These are phyloP conservation scores for Ophiocordyceps australis DNA, from an alignment of 2,329 filamentous ascomycete species.

Conservation along the genomic window DNA sequence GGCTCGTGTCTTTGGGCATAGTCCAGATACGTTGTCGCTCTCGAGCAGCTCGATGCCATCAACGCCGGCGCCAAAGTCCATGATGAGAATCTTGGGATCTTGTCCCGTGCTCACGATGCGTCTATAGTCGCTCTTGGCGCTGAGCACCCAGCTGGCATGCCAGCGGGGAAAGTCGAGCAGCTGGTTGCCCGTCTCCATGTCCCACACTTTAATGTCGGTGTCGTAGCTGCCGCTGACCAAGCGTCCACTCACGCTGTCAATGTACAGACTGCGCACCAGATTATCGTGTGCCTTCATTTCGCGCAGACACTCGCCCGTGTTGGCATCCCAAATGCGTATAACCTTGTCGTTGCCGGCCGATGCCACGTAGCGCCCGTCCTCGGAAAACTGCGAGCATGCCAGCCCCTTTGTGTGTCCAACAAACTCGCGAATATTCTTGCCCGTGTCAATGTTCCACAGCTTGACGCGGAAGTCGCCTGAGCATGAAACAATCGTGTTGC, in stretches of 20 bases:
- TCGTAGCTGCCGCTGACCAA: constrained; percentile 91
- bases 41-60: constrained; percentile 40
- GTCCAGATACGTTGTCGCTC: constrained; percentile 16
- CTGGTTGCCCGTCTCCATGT: constrained; percentile 62
- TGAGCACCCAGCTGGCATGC: constrained; percentile 93
- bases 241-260: constrained; percentile 72
- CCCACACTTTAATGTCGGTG: constrained; percentile 86
- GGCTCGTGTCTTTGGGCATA: no score
- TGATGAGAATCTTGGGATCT: constrained; percentile 77
- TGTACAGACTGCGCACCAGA: constrained; percentile 76
- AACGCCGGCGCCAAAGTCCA: constrained; percentile 67
- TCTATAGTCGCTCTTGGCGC: constrained; percentile 88
- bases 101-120: constrained; percentile 91
- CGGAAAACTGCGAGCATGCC: constrained; percentile 88
- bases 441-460: constrained; percentile 86
- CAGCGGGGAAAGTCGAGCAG: constrained; percentile 80
- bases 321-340: constrained; percentile 91
- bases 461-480: constrained; percentile 87
- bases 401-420: constrained; percentile 79
- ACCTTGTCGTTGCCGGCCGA: constrained; percentile 90
- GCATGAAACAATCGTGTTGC: constrained; percentile 82
- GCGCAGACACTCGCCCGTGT: constrained; percentile 67
- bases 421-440: constrained; percentile 80
- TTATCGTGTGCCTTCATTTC: constrained; percentile 70
- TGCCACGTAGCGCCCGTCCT: constrained; percentile 84